Percentiles rank a stretch among this genome's conserved stretches.
Evolutionary conservation across 768 basidiomycete species (phyloP).

Genomic region (Suillus spraguei): DNA sequence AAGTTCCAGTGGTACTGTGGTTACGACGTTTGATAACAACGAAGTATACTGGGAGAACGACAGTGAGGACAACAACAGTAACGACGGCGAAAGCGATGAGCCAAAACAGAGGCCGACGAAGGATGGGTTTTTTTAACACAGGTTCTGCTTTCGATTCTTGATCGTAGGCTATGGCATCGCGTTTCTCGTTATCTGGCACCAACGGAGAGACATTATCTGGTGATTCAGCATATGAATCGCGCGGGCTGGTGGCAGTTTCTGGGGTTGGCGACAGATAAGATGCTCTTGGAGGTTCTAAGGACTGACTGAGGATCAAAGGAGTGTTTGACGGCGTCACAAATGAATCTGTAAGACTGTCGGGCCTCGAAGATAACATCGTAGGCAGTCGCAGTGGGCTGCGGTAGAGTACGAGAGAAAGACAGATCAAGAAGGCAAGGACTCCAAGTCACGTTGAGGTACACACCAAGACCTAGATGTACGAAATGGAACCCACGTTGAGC

Average conservation of each 20-base stretch:
- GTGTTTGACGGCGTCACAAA: conserved; percentile 15
- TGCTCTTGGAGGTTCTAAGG: conserved; percentile 24
- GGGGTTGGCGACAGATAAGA: conserved; percentile 28
- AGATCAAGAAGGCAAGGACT: not conserved
- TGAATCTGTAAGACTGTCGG: conserved; percentile 23
- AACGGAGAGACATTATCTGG: conserved; percentile 27
- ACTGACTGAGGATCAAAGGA: conserved; percentile 12
- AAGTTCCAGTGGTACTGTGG: conserved; percentile 6
- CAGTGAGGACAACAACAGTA: conserved; percentile 31
- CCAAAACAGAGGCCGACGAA: conserved; percentile 30
- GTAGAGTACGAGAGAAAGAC: not conserved
- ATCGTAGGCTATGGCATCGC: conserved; percentile 12
- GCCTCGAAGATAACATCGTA: conserved; percentile 20
- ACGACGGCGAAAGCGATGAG: conserved; percentile 32
- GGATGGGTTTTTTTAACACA: conserved; percentile 20
- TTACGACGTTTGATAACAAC: conserved; percentile 29
- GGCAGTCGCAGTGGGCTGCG: too few species aligned
- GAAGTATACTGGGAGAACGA: conserved; percentile 46
- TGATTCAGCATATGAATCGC: conserved; percentile 24
- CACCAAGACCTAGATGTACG: too few species aligned
- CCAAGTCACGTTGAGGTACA: too few species aligned
- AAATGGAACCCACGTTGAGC: not conserved
- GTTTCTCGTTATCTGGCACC: conserved; percentile 24
- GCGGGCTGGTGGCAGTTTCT: conserved; percentile 23
- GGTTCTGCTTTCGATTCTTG: conserved; percentile 4